Conservation (phyloP, 345 rosid genomes). For the Orychophragmus violaceus region DNA sequence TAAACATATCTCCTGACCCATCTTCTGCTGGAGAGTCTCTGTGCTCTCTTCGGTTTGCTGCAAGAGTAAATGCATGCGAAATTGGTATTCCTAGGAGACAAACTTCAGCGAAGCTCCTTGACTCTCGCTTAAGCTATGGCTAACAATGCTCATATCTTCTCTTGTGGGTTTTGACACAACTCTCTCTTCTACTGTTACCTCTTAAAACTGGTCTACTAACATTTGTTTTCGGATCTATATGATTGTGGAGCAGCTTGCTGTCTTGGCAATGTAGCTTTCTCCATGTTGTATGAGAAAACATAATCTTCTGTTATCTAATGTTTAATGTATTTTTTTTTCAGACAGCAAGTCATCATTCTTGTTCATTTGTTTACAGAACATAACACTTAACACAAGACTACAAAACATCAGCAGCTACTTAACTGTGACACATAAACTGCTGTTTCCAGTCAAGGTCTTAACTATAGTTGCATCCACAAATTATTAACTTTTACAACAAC, state of each 20-base stretch:
- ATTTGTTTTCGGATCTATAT: background rate
- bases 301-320: background rate
- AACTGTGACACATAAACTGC: background rate
- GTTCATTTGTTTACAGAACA: background rate
- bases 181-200: constrained; percentile 1
- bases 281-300: constrained; percentile 22
- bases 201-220: constrained; percentile 6
- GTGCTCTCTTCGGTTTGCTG: constrained; percentile 75
- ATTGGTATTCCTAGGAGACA: constrained; percentile 42
- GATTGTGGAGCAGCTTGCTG: constrained; percentile 14
- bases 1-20: constrained; percentile 63
- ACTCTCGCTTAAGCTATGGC: constrained; percentile 37
- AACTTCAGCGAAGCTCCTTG: background rate
- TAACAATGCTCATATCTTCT: no score
- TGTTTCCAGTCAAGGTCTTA: constrained; percentile 18
- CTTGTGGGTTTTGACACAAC: background rate
- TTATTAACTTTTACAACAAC: constrained; percentile 7
- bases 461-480: constrained; percentile 17
- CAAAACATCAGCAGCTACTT: constrained; percentile 11
- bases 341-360: background rate
- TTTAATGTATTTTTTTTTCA: background rate
- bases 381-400: background rate
- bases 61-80: constrained; percentile 71
- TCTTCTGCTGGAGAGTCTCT: constrained; percentile 59
- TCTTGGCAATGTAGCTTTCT: constrained; percentile 10